phyloP scores from a whole-genome alignment of 805 yeast genomes.

The Torulaspora indica region DNA sequence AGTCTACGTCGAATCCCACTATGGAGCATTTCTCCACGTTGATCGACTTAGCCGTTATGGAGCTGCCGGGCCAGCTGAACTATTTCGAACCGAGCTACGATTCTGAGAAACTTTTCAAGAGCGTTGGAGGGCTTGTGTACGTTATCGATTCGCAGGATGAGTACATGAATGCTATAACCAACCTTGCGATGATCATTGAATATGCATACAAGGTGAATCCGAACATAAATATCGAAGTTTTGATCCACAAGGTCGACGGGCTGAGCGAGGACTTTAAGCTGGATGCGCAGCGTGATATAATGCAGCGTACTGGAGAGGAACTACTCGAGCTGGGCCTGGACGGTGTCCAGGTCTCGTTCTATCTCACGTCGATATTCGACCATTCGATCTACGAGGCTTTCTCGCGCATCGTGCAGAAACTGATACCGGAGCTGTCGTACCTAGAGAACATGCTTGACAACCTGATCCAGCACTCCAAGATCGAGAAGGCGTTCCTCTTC shows the following conservation, averaged over 20 bases:
- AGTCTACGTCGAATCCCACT: conserved; percentile 84
- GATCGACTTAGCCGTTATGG: conserved; percentile 85
- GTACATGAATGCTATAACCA: conserved; percentile 84
- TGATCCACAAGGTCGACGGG: conserved; percentile 95
- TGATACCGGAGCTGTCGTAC: conserved; percentile 82
- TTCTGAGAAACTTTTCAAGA: conserved; percentile 66
- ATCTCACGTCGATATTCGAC: conserved; percentile 89
- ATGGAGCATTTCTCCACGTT: conserved; percentile 78
- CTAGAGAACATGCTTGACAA: conserved; percentile 85
- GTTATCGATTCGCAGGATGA: conserved; percentile 96
- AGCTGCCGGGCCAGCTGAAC: conserved; percentile 89
- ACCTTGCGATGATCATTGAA: conserved; percentile 80
- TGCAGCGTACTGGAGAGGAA: conserved; percentile 94
- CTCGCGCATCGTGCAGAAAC: conserved; percentile 84
- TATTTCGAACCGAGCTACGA: conserved; percentile 83
- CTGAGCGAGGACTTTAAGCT: conserved; percentile 86
- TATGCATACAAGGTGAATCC: conserved; percentile 84
- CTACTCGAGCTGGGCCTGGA: conserved; percentile 82
- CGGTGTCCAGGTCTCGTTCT: conserved; percentile 86
- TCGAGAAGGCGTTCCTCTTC: conserved; percentile 89
- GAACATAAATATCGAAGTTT: conserved; percentile 78
- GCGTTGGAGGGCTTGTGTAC: conserved; percentile 86
- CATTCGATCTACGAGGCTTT: conserved; percentile 95
- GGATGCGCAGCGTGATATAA: conserved; percentile 93
- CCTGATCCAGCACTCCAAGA: conserved; percentile 79